Base-by-base conservation (phyloP, 805 yeast species). In the Saccharomycopsis microspora region DNA sequence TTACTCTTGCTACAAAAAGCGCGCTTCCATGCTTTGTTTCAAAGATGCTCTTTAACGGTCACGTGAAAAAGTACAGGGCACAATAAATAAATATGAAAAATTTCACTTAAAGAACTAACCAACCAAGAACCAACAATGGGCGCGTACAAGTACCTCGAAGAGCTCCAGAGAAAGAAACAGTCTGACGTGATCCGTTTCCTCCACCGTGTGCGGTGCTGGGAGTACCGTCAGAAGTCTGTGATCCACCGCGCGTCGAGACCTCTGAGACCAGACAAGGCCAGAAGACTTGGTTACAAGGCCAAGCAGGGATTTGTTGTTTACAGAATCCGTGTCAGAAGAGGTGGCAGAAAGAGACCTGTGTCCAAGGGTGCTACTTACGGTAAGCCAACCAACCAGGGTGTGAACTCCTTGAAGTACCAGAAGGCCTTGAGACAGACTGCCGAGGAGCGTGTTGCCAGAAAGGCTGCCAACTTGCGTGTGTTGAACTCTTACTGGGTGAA, bases 341-440 rank as follows among this genome's bases (percentile, higher is more conserved):
- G 98, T 81, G 90, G 90, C 81, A 89, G 98, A 85, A 93, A 93
- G 96, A 87, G 96, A 79, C 97, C 97, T 66, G 97, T 84, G 66
- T 88, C 94, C 78, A 93, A 93, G 93, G 98, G 98, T 86, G 97
- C 97, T 68, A 93, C 97, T 71, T 90, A 93, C 83, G 98, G 98
- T 86, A 93, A 93, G 85, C 98, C 98, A 83, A 93, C 98, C 80
- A 93, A 93, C 95, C 95, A 87, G 79, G 98, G 98, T 86, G 93
- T 93, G 63, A 81, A 80, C 80, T 97, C 93, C 75, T 85, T 93
- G 78, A 93, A 93, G 80, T 89, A 88, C 95, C 98, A 93, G 80
- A 87, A 90, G 76, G 83, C 96, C 57, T 78, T 87, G 74, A 87
- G 95, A 76, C 80, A 96, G 64, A 89, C 96, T 65, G 98, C 98